Base-by-base conservation (phyloP, 2,329 filamentous ascomycete genomes). In the Teratosphaeria pseudoeucalypti region DNA sequence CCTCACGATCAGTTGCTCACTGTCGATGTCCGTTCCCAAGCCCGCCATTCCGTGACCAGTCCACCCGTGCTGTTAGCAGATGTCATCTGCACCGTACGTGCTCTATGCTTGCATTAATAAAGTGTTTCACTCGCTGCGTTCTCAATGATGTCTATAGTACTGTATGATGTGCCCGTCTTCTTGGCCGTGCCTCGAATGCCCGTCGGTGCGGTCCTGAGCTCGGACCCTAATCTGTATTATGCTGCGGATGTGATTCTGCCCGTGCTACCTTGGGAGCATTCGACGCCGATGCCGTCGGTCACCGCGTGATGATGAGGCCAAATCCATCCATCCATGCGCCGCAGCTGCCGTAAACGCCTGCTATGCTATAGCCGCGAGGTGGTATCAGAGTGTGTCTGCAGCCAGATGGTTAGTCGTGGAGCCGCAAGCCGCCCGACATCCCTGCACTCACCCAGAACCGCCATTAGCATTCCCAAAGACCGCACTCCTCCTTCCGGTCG, bases 281-380 rank as follows among this genome's bases (percentile, higher is more conserved):
- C n/a, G n/a, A 49, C 43, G 6, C 43, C 19, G 43, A 23, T 19
- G 16, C 43, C 43, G n/a, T 10, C n/a, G 43, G n/a, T 83, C 74
- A 90, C 66, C 85, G 81, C 55, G 84, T 85, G 67, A 91, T 88
- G 68, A 97, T 85, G 59, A 96, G 79, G 9, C 89, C 87, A 72
- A 96, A 90, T 3, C 89, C 88, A 72, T 96, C 90, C 26, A 96
- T 77, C 90, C 90, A 95, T 55, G 82, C 72, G 43, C 81, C 90
- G 69, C 85, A 89, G 57, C 88, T 89, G 59, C 94, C 94, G 11
- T 89, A 88, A 63, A 97, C 81, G 61, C 94, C 94, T 62, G 89
- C 92, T 70, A 97, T 87, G 65, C 81, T 89, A 76, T 94, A 96
- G 55, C 92, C 92, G 65, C 88, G 82, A 11, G 94, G 94, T 57